phyloP scores from a whole-genome alignment of 495 filamentous ascomycete species.

The Ascodesmis nigricans region DNA sequence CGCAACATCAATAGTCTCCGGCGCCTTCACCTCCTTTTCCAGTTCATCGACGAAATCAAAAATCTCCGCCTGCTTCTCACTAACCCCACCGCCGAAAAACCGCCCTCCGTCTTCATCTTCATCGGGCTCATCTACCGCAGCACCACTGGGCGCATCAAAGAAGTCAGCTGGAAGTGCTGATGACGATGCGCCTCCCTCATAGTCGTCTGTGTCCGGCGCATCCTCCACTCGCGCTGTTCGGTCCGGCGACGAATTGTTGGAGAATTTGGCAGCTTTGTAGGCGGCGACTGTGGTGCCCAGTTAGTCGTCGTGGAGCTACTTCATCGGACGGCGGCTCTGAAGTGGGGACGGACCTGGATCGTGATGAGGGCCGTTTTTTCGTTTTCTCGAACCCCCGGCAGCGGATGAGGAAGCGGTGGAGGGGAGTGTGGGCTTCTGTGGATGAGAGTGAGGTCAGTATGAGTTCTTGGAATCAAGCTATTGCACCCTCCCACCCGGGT shows the following conservation, averaged over 20 bases:
- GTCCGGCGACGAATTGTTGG: constrained; percentile 40
- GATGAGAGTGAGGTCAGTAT: constrained; percentile 11
- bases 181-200: constrained; percentile 32
- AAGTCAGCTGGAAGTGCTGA: constrained; percentile 41
- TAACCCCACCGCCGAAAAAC: constrained; percentile 87
- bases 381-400: constrained; percentile 30
- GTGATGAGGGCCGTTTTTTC: constrained; percentile 48
- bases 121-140: constrained; percentile 29
- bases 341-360: constrained; percentile 40
- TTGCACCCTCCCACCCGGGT: constrained; percentile 4
- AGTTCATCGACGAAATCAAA: constrained; percentile 68
- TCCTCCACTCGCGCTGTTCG: constrained; percentile 35
- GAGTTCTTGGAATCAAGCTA: constrained; percentile 11
- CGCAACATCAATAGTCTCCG: constrained; percentile 56
- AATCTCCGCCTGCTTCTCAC: constrained; percentile 56
- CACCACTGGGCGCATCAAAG: constrained; percentile 37
- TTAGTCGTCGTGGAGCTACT: neutral
- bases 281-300: constrained; percentile 15
- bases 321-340: constrained; percentile 1
- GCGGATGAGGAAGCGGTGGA: constrained; percentile 10
- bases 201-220: constrained; percentile 40
- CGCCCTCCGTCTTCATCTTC: constrained; percentile 77
- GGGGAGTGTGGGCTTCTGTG: constrained; percentile 31
- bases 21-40: constrained; percentile 33
- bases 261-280: constrained; percentile 59